Conservation (phyloP, 768 basidiomycete species). For the Collybiopsis confluens region DNA sequence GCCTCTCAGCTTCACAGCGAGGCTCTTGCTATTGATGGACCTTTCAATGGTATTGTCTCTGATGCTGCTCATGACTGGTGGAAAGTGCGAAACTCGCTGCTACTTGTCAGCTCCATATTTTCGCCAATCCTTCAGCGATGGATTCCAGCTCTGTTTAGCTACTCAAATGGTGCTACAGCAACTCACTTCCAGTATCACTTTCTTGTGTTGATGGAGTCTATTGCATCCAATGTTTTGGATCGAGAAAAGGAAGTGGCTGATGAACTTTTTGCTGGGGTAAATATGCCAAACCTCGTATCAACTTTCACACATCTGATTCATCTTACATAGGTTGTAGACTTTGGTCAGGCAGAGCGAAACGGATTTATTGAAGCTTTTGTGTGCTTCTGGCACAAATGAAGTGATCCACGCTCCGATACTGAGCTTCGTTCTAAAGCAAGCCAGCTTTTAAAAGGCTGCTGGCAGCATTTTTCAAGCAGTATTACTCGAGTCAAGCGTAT, state of each 20-base stretch:
- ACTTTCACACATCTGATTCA: not conserved
- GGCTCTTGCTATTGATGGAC: not conserved
- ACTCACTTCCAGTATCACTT: slow-evolving; percentile 17
- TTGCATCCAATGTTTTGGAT: not conserved
- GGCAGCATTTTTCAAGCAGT: slow-evolving; percentile 25
- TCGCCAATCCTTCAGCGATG: slow-evolving; percentile 10
- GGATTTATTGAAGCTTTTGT: slow-evolving; percentile 27
- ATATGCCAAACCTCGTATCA: not conserved
- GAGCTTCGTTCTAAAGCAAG: slow-evolving; percentile 12
- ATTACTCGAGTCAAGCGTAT: slow-evolving; percentile 23
- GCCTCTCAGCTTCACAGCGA: not conserved
- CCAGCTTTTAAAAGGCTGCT: slow-evolving; percentile 23
- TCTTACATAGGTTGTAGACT: slow-evolving; percentile 26
- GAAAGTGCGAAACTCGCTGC: slow-evolving; percentile 7
- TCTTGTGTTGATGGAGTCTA: slow-evolving; percentile 10
- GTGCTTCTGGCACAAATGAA: slow-evolving; percentile 15
- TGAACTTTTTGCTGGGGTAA: slow-evolving; percentile 12
- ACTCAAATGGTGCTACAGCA: slow-evolving; percentile 15
- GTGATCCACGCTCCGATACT: not conserved
- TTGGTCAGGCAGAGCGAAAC: slow-evolving; percentile 27
- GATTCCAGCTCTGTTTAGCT: slow-evolving; percentile 17
- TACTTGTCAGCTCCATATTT: slow-evolving; percentile 17
- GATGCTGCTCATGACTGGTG: slow-evolving; percentile 22
- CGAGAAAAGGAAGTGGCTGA: slow-evolving; percentile 4
- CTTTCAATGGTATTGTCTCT: slow-evolving; percentile 11